Base-by-base conservation (phyloP, 257 asterid genomes). In the Nicotiana benthamiana region DNA sequence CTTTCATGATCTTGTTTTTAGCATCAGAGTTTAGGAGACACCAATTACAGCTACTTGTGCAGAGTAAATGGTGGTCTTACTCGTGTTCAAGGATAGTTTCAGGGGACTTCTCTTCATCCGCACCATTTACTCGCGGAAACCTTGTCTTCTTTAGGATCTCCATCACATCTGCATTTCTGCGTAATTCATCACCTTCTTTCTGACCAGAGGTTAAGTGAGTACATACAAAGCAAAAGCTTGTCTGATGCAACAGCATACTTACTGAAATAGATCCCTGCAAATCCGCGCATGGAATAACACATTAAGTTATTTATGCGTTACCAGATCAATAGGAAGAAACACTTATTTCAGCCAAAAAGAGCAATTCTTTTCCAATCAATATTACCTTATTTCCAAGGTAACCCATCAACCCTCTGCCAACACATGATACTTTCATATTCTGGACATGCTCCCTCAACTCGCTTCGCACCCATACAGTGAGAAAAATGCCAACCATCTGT, bases 361-460 rank as follows among this genome's bases (percentile, higher is more conserved):
- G 28, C 2, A 60, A 63, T 70, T 0, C 12, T 26, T 40, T 68
- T 27, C 57, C 28, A 43, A 36, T 46, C n/a, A 72, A 72, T 10
- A 46, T 46, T 91, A 96, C 99, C 99, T 96, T 96, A 83, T 96
- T 96, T 24, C 99, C 98, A 11, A 96, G 98, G 84, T 96, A 96
- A 13, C 99, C 99, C 99, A 94, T 94, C 85, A 96, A 81, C 83
- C 99, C 99, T 86, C 98, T 86, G 27, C 99, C 99, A 59, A 96
- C 92, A 77, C 97, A 93, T 17, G 99, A 94, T 77, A 96, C 91
- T 90, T 96, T 96, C 81, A 96, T 85, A 87, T 96, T 94, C 80
- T 85, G 87, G 13, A 91, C 97, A 36, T 90, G 95, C 85, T 96
- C 99, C 18, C 92, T 90, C 81, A 96, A 82, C 84, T 96, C 99